These are phyloP conservation scores for Aphanomyces euteiches DNA, from an alignment of 352 stramenopile genomes.

Conservation along the genomic window DNA sequence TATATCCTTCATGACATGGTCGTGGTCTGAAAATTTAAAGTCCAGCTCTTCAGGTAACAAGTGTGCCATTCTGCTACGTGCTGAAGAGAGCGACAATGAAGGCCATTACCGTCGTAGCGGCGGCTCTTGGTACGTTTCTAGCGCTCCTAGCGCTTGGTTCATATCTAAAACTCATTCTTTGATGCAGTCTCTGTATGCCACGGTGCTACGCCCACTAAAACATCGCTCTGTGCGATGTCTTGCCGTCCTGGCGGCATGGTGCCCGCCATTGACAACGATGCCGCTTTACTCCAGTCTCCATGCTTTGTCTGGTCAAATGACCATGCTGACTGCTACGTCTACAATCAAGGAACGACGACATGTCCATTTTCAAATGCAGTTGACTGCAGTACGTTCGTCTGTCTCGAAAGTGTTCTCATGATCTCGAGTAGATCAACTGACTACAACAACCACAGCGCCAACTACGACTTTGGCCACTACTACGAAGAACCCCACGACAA, in stretches of 20 bases:
- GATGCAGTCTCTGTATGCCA: too few relatives aligned
- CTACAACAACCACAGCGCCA: constrained; percentile 5
- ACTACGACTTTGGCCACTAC: neutral
- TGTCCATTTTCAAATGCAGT: neutral
- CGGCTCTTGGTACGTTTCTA: too few relatives aligned
- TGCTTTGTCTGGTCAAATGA: neutral
- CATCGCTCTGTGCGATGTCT: neutral
- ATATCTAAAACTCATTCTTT: too few relatives aligned
- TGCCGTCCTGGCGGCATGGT: neutral
- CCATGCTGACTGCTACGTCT: neutral
- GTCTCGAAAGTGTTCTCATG: neutral
- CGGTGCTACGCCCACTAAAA: too few relatives aligned
- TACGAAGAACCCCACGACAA: constrained; percentile 1
- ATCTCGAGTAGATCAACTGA: neutral
- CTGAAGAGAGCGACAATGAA: too few relatives aligned
- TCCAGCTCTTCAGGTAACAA: too few relatives aligned
- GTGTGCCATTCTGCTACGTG: too few relatives aligned
- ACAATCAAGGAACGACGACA: neutral
- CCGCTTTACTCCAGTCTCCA: neutral
- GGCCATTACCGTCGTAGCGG: too few relatives aligned
- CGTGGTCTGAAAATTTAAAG: too few relatives aligned
- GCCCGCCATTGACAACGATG: neutral
- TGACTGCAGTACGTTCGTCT: neutral
- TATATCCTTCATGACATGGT: too few relatives aligned
- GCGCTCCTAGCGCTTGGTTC: too few relatives aligned